A percentile compares a stretch with the other conserved stretches of the same genome.
Conservation (phyloP, 331 rosid genomes). For the Malus hybrid region DNA sequence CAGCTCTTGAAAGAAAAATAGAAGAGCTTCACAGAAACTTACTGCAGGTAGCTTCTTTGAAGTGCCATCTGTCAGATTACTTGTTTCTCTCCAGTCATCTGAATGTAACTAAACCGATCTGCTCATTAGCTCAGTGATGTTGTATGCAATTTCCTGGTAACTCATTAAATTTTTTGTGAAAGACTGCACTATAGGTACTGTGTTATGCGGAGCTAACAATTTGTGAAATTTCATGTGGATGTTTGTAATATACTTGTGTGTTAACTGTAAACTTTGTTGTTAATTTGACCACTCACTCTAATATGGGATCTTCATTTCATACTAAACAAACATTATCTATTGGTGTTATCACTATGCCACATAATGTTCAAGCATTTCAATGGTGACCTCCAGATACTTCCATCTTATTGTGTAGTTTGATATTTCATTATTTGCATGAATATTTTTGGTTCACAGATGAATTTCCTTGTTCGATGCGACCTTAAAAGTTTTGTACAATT, state of each 20-base stretch:
- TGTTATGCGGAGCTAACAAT: too few species aligned
- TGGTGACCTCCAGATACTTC: neutral
- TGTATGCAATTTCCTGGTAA: neutral
- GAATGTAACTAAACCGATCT: neutral
- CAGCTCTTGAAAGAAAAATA: conserved; percentile 64
- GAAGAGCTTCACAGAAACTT: conserved; percentile 89
- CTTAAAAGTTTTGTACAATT: neutral
- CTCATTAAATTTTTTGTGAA: neutral
- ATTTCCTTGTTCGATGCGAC: neutral
- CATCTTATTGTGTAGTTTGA: neutral
- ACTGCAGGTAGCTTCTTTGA: conserved; percentile 52
- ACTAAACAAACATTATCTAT: neutral
- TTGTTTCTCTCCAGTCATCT: neutral
- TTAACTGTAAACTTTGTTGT: neutral
- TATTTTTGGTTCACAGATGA: neutral
- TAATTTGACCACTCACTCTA: neutral
- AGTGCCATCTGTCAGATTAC: neutral
- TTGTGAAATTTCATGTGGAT: neutral
- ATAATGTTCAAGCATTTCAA: neutral
- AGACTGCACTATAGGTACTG: neutral
- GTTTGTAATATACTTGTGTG: neutral
- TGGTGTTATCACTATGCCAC: neutral
- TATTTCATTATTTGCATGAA: neutral
- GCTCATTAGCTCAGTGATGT: neutral
- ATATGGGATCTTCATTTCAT: neutral